Percentiles rank a stretch among this genome's conserved stretches.
Evolutionary conservation across 2,329 filamentous ascomycete genomes (phyloP).

Genomic region (Pseudocercospora cruenta): DNA sequence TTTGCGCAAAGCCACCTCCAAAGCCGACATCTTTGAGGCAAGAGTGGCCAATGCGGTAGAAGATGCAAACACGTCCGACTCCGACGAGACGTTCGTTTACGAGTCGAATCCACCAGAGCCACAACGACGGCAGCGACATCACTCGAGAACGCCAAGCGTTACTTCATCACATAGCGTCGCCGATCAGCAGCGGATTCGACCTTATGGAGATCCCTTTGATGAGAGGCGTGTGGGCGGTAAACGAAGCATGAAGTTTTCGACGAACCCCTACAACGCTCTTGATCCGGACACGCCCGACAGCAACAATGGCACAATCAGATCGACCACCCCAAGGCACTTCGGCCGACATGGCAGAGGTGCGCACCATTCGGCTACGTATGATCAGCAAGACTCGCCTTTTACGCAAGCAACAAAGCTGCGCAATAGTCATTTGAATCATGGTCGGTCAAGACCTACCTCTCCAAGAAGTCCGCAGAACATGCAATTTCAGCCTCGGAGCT

Average conservation of each 20-base stretch:
- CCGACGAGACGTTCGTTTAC: constrained; percentile 98
- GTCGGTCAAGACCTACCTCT: constrained; percentile 65
- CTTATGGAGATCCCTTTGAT: constrained; percentile 69
- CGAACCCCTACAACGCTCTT: constrained; percentile 63
- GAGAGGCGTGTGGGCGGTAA: constrained; percentile 70
- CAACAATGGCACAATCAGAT: constrained; percentile 48
- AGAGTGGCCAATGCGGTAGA: constrained; percentile 96
- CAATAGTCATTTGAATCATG: constrained; percentile 51
- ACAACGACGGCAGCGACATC: constrained; percentile 70
- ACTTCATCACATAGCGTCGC: constrained; percentile 76
- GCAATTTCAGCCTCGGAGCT: constrained; percentile 43
- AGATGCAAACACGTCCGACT: constrained; percentile 94
- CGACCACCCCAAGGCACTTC: constrained; percentile 77
- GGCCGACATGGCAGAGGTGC: constrained; percentile 76
- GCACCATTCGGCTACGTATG: constrained; percentile 67
- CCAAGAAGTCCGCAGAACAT: constrained; percentile 58
- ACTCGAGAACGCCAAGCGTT: constrained; percentile 91
- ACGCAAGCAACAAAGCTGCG: constrained; percentile 69
- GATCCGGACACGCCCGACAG: constrained; percentile 55
- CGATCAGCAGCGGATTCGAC: constrained; percentile 62
- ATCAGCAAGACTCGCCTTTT: constrained; percentile 80
- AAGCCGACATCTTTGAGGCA: constrained; percentile 97
- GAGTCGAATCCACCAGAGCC: constrained; percentile 85
- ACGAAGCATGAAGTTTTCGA: constrained; percentile 96
- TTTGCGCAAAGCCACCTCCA: constrained; percentile 72